Evolutionary conservation across 805 yeast species (phyloP).

Genomic region (Candida maris): DNA sequence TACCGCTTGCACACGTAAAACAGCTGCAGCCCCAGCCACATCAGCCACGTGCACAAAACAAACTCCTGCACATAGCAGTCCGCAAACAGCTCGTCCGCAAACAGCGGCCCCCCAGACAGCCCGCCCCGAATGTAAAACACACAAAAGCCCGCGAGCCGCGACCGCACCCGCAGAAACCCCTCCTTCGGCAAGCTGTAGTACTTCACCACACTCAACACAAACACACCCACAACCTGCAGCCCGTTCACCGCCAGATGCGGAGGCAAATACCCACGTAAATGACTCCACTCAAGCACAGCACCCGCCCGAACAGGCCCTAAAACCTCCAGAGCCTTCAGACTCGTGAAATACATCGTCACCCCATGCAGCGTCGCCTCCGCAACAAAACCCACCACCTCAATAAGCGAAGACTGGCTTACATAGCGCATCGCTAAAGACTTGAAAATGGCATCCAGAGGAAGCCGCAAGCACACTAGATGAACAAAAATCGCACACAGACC

Average conservation of each 20-base stretch:
- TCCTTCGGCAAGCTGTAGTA: no score
- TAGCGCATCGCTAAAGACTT: neutral
- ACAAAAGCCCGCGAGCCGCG: no score
- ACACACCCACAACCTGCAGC: neutral
- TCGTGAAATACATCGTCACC: conserved; percentile 1
- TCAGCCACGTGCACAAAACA: conserved; percentile 9
- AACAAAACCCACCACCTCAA: neutral
- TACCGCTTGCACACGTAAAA: conserved; percentile 5
- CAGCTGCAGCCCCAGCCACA: conserved; percentile 7
- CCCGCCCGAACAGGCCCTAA: neutral
- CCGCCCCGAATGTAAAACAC: no score
- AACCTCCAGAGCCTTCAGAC: neutral
- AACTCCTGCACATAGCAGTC: no score
- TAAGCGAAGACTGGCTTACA: neutral
- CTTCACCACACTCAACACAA: no score
- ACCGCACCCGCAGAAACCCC: no score
- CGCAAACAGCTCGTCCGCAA: no score
- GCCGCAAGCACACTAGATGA: conserved; percentile 4
- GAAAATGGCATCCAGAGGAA: conserved; percentile 3
- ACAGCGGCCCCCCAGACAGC: no score
- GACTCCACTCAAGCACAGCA: neutral
- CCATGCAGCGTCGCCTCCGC: neutral
- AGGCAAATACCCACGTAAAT: neutral
- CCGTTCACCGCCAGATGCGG: neutral
- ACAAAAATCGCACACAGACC: conserved; percentile 2